Conservation (phyloP, 805 yeast genomes). For the Teunomyces atbi region DNA sequence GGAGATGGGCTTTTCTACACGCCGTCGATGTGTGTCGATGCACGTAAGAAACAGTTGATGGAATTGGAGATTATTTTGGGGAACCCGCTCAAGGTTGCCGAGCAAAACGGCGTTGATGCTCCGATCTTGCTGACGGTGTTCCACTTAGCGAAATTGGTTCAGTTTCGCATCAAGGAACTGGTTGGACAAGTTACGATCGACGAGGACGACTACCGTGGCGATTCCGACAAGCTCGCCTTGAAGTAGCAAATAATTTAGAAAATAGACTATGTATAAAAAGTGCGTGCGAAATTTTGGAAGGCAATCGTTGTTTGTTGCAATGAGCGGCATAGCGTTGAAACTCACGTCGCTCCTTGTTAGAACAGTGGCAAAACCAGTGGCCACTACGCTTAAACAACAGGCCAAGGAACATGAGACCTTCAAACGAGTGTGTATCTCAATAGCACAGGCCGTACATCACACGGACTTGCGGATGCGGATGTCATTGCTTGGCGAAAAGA, state of each 20-base stretch:
- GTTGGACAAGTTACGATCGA: slow-evolving; percentile 40
- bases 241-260: neutral
- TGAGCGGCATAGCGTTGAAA: slow-evolving; percentile 79
- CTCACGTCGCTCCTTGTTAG: slow-evolving; percentile 67
- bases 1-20: slow-evolving; percentile 42
- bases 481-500: slow-evolving; percentile 54
- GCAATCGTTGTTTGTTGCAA: slow-evolving; percentile 16
- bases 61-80: slow-evolving; percentile 43
- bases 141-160: slow-evolving; percentile 56
- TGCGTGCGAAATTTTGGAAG: neutral
- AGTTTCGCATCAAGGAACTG: slow-evolving; percentile 58
- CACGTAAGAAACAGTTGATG: slow-evolving; percentile 34
- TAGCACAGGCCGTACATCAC: slow-evolving; percentile 72
- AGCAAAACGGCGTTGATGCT: slow-evolving; percentile 40
- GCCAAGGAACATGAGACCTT: slow-evolving; percentile 72
- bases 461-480: slow-evolving; percentile 63
- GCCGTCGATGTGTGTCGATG: slow-evolving; percentile 43
- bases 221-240: slow-evolving; percentile 16
- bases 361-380: slow-evolving; percentile 78
- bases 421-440: slow-evolving; percentile 56
- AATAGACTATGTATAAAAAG: neutral
- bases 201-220: slow-evolving; percentile 18
- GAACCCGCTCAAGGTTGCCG: slow-evolving; percentile 38
- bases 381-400: slow-evolving; percentile 65
- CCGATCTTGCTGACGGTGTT: slow-evolving; percentile 63